Percentiles rank a stretch among this genome's conserved stretches.
Conservation (phyloP, 2,329 filamentous ascomycete genomes). For the Epichloe hybrida region DNA sequence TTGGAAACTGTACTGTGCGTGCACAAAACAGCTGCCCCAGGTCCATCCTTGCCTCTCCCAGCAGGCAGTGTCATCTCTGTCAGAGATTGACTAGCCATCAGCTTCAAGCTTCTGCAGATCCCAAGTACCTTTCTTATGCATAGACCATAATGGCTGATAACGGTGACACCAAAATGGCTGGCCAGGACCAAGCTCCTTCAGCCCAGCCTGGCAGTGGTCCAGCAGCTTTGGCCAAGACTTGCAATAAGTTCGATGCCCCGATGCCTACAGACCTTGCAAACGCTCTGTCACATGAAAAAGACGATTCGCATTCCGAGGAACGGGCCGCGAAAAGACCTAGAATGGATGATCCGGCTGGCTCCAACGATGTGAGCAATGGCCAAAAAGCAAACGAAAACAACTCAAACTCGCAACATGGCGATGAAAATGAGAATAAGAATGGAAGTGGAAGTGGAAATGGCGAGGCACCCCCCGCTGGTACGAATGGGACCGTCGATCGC, state of each 20-base stretch:
- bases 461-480: slow-evolving; percentile 4
- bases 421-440: neutral
- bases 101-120: neutral
- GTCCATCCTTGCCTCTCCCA: neutral
- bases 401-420: neutral
- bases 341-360: slow-evolving; percentile 23
- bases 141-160: slow-evolving; percentile 15
- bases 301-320: slow-evolving; percentile 12
- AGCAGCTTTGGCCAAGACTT: neutral
- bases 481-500: slow-evolving; percentile 11
- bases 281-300: neutral
- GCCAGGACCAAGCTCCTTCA: slow-evolving; percentile 7
- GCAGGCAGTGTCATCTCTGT: neutral
- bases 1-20: neutral
- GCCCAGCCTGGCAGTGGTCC: slow-evolving; percentile 3
- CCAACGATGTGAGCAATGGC: slow-evolving; percentile 6
- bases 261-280: slow-evolving; percentile 2
- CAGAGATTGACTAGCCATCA: neutral
- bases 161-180: slow-evolving; percentile 11
- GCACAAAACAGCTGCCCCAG: neutral
- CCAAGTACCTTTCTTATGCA: neutral
- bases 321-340: slow-evolving; percentile 48
- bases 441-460: slow-evolving; percentile 3
- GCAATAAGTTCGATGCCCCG: slow-evolving; percentile 5
- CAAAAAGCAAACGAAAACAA: slow-evolving; percentile 7